Conservation (phyloP, 2,329 filamentous ascomycete genomes). For the Diaporthe humulicola region DNA sequence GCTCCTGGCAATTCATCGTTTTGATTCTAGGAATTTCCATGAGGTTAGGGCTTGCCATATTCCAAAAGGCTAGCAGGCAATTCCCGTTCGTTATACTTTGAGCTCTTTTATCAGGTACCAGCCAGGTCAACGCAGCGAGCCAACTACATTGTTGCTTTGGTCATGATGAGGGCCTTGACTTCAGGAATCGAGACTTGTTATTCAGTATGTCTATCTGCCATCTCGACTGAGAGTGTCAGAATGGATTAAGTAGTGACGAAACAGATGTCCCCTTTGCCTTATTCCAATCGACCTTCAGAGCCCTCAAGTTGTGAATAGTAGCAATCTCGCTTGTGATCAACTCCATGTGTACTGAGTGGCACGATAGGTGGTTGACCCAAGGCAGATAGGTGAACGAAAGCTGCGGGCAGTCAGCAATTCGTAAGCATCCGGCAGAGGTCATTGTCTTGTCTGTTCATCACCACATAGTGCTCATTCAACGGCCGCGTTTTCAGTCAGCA, state of each 20-base stretch:
- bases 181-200: neutral
- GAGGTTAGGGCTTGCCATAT: conserved; percentile 2
- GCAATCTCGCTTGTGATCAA: neutral
- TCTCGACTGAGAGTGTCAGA: neutral
- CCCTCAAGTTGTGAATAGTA: neutral
- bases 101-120: conserved; percentile 1
- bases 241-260: neutral
- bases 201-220: neutral
- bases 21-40: neutral
- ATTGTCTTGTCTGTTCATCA: neutral
- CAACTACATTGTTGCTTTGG: conserved; percentile 8
- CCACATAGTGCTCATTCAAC: neutral
- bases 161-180: neutral
- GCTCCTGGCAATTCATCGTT: neutral
- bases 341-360: neutral
- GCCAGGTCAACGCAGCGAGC: neutral
- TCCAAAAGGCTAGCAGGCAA: neutral
- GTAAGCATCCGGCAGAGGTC: neutral
- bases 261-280: neutral
- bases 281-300: neutral
- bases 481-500: neutral
- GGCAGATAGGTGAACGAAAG: neutral
- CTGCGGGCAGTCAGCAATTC: neutral
- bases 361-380: neutral
- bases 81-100: conserved; percentile 1